Conservation (phyloP, 768 basidiomycete species). For the Pisolithus tinctorius region DNA sequence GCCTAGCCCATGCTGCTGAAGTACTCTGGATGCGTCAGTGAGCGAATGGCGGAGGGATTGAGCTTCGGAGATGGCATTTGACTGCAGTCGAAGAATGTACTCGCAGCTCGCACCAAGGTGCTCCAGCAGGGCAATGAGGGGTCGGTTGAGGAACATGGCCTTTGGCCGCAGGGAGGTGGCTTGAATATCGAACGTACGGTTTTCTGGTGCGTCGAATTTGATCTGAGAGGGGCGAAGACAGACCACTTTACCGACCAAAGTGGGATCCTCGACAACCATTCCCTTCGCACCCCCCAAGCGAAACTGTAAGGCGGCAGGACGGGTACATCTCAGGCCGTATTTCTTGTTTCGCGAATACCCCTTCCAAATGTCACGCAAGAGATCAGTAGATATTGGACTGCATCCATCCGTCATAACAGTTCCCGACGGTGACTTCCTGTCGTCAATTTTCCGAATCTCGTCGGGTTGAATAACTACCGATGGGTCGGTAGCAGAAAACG, state of each 20-base stretch:
- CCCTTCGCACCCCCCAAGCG: constrained; percentile 45
- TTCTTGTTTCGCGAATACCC: constrained; percentile 26
- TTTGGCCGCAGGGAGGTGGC: constrained; percentile 38
- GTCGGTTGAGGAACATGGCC: constrained; percentile 39
- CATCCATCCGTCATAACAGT: constrained; percentile 47
- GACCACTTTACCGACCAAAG: constrained; percentile 29
- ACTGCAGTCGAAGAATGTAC: constrained; percentile 33
- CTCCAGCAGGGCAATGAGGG: constrained; percentile 44
- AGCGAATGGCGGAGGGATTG: constrained; percentile 29
- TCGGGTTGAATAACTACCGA: constrained; percentile 30
- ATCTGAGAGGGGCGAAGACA: constrained; percentile 38
- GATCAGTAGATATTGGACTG: constrained; percentile 36
- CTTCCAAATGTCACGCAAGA: constrained; percentile 32
- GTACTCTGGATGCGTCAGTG: constrained; percentile 29
- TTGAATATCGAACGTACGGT: constrained; percentile 41
- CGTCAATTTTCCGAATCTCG: constrained; percentile 28
- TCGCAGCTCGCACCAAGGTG: constrained; percentile 31
- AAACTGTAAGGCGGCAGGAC: constrained; percentile 39
- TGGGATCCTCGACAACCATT: constrained; percentile 38
- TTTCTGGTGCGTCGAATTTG: constrained; percentile 38
- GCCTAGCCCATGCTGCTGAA: constrained; percentile 41
- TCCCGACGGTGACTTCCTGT: constrained; percentile 22
- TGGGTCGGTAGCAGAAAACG: constrained; percentile 46
- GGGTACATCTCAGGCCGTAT: constrained; percentile 7
- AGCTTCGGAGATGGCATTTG: constrained; percentile 30